Base-by-base conservation (phyloP, 179 eudicot species). In the Drosera spatulata region DNA sequence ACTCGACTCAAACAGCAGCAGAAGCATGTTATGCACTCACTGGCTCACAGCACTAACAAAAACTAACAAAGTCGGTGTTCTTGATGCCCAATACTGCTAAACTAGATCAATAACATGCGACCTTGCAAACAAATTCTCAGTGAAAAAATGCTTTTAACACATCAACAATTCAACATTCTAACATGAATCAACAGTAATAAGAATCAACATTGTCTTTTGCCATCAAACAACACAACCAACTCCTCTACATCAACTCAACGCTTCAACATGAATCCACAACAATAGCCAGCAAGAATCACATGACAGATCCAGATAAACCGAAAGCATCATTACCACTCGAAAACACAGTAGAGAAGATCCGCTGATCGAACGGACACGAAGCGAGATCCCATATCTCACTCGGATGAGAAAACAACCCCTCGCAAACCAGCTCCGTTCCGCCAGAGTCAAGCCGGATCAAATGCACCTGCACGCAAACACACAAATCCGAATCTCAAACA, bases 311-410 rank as follows among this genome's bases (percentile, higher is more conserved):
- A 22, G 33, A 22, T 22, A 22, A 22, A 22, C 33, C 1, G 33
- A 22, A 22, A 22, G 33, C 33, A 22, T 22, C 33, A 10, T 72
- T 82, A 89, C 99, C 95, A 40, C 85, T 72, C 43, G 81, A 86
- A 71, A 76, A 90, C 7, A 86, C 97, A 6, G 99, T 93, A 39
- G 99, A 86, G 76, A 93, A 93, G 53, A 93, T 77, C 61, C 99
- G 90, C 56, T 86, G 99, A 75, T 93, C 97, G 58, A 81, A 93
- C 14, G 97, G 99, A 66, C 97, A 93, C 48, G 97, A 93, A 69
- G 97, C 79, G 47, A 90, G 83, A 74, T 89, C 97, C 97, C 97
- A 93, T 49, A 93, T 90, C 85, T 89, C 97, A 70, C 90, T 81
- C 0, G 95, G 97, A 58, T 93, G 97, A 59, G 95, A 89, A 68